phyloP scores from a whole-genome alignment of 352 stramenopile species.

The Phytophthora podocarpi region DNA sequence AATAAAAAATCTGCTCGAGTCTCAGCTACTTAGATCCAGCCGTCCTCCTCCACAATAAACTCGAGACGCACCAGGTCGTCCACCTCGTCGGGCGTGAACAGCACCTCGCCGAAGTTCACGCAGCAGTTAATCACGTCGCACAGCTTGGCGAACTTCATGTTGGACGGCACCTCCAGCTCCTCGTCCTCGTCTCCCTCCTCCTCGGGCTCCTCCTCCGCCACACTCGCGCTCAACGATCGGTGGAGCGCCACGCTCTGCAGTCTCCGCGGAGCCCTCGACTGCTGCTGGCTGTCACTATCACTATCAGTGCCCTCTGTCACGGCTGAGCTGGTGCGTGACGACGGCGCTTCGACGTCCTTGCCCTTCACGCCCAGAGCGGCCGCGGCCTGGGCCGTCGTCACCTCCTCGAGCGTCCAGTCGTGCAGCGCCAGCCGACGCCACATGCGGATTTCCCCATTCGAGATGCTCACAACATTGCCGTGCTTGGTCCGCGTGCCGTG shows the following conservation, averaged over 20 bases:
- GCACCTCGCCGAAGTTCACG: constrained; percentile 58
- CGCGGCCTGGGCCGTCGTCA: constrained; percentile 35
- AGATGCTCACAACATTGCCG: constrained; percentile 74
- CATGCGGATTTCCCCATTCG: constrained; percentile 84
- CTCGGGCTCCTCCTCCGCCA: constrained; percentile 42
- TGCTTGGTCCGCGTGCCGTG: constrained; percentile 71
- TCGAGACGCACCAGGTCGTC: constrained; percentile 73
- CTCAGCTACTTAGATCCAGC: constrained; percentile 64
- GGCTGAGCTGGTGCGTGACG: constrained; percentile 48
- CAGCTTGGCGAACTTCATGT: constrained; percentile 47
- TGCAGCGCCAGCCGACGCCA: constrained; percentile 74
- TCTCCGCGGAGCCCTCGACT: constrained; percentile 9
- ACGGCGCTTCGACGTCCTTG: constrained; percentile 48
- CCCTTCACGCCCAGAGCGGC: constrained; percentile 32
- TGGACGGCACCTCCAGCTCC: constrained; percentile 44
- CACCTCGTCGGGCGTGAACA: constrained; percentile 59
- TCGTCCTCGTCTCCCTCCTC: constrained; percentile 42
- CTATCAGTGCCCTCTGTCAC: constrained; percentile 62
- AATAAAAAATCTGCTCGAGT: constrained; percentile 38
- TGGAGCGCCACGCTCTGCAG: constrained; percentile 21
- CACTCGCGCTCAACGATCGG: constrained; percentile 33
- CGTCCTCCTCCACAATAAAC: constrained; percentile 84
- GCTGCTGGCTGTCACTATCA: constrained; percentile 52
- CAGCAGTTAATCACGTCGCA: constrained; percentile 69
- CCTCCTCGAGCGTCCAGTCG: constrained; percentile 67